Evolutionary conservation across 257 asterid genomes (phyloP).

Genomic region (Ballota nigra): DNA sequence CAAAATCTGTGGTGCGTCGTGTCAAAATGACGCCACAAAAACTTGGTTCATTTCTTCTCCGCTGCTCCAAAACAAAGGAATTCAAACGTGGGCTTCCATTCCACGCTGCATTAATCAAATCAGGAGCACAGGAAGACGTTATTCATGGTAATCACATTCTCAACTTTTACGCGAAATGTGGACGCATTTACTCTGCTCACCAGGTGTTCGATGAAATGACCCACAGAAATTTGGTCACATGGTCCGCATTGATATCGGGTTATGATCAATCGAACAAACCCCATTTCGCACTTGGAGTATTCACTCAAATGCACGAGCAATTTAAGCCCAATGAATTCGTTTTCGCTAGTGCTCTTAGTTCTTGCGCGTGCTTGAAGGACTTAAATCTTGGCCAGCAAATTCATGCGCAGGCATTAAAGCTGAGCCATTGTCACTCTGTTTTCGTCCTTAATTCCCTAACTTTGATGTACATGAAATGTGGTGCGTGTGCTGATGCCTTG

Average conservation of each 20-base stretch:
- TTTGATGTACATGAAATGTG: conserved; percentile 67
- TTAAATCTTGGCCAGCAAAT: conserved; percentile 53
- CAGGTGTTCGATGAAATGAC: conserved; percentile 62
- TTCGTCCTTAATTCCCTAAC: conserved; percentile 64
- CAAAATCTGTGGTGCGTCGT: neutral
- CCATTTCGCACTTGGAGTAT: conserved; percentile 42
- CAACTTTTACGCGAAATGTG: conserved; percentile 72
- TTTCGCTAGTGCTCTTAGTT: conserved; percentile 60
- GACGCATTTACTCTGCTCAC: conserved; percentile 39
- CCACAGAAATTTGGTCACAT: conserved; percentile 52
- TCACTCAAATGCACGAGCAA: conserved; percentile 38
- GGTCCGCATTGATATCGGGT: conserved; percentile 79
- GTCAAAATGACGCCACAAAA: conserved; percentile 34
- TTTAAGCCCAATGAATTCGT: conserved; percentile 58
- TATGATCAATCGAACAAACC: conserved; percentile 48
- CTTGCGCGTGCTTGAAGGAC: conserved; percentile 55
- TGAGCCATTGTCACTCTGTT: conserved; percentile 38
- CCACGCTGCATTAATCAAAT: conserved; percentile 60
- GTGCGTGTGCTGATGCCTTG: conserved; percentile 50
- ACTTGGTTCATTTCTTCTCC: conserved; percentile 51
- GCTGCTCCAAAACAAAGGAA: conserved; percentile 53
- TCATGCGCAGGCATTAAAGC: conserved; percentile 58
- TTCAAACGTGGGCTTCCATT: conserved; percentile 41
- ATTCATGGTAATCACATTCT: conserved; percentile 50
- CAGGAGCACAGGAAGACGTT: conserved; percentile 40